Percentiles rank a stretch among this genome's conserved stretches.
Conservation (phyloP, 1,284 basidiomycete species). For the Sporisorium graminicola region DNA sequence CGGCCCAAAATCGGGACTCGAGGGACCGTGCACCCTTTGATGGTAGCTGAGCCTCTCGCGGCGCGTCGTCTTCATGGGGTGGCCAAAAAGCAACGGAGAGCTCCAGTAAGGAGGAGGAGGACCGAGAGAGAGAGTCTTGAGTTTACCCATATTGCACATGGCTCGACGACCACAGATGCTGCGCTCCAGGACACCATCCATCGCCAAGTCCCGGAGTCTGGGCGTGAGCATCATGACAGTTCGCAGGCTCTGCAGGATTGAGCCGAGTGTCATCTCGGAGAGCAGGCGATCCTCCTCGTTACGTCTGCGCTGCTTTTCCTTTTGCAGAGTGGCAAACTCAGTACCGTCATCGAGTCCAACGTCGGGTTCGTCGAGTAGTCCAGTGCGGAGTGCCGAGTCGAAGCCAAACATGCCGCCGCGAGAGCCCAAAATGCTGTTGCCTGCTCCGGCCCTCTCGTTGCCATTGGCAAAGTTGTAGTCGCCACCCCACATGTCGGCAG, state of each 20-base stretch:
- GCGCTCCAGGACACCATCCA: constrained; percentile 55
- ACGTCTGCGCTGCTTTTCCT: constrained; percentile 30
- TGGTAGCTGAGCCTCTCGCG: constrained; percentile 42
- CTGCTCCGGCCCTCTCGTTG: constrained; percentile 50
- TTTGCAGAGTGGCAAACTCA: constrained; percentile 39
- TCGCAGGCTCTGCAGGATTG: constrained; percentile 45
- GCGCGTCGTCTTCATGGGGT: constrained; percentile 47
- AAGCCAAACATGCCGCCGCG: constrained; percentile 53
- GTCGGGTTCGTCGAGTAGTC: constrained; percentile 37
- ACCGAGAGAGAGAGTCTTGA: constrained; percentile 53
- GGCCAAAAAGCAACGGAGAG: constrained; percentile 53
- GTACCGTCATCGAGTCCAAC: constrained; percentile 34
- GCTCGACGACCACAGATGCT: constrained; percentile 50
- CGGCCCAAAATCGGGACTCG: constrained; percentile 20
- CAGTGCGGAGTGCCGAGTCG: constrained; percentile 41
- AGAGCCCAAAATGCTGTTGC: constrained; percentile 44
- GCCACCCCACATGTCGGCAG: constrained; percentile 50
- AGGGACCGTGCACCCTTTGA: constrained; percentile 37
- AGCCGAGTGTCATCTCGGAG: constrained; percentile 52
- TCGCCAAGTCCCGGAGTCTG: constrained; percentile 42
- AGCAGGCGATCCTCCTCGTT: constrained; percentile 50
- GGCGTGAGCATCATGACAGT: constrained; percentile 50
- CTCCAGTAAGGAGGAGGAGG: constrained; percentile 59
- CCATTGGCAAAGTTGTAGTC: constrained; percentile 48
- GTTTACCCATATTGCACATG: constrained; percentile 52